Evolutionary conservation across 2,329 filamentous ascomycete species (phyloP), one percentile per base, ranked within the genome.

Genomic region (Aspergillus japonicus): DNA sequence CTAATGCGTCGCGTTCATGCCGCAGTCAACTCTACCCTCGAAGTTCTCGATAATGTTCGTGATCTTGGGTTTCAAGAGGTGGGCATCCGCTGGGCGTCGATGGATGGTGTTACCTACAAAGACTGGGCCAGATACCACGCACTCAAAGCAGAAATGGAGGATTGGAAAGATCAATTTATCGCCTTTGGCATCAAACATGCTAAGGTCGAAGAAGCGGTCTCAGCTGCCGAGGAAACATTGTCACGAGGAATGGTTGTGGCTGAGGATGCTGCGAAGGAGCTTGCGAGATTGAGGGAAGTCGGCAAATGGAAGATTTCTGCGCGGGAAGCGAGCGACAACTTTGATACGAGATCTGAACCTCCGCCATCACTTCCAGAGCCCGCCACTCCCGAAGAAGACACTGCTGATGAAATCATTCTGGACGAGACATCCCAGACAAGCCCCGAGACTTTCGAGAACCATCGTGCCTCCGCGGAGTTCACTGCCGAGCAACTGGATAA

Each of bases 111-210:
- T 62, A 96, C 94, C 1, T 97, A 99, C 82, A 93, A 96, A 75
- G 92, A 99, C 74, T 99, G 95, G 95, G 87, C 89, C 61, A 95
- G 94, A 74, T 99, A 96, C 72, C 92, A 98, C 74, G 87, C 90
- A 61, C 82, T 99, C 59, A 96, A 91, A 79, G 86, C 85, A 56
- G 89, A 90, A 12, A 90, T 97, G 55, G 88, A 89, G 51, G 87
- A 91, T 69, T 97, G 94, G 92, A 89, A 91, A 57, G 82, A 86
- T 39, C 91, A 96, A 66, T 87, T 99, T 51, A 88, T 91, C 72
- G 82, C 87, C 60, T 85, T 93, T 56, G 90, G 92, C 44, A 84
- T 89, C 61, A 83, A 86, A 3, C 90, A 97, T 71, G 85, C 89
- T 8, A 87, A 85, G 26, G 81, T 97, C 12, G 79, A 83, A 21